Evolutionary conservation across 73 alveolate genomes (phyloP).

Genomic region (Paraurostyla sp.): DNA sequence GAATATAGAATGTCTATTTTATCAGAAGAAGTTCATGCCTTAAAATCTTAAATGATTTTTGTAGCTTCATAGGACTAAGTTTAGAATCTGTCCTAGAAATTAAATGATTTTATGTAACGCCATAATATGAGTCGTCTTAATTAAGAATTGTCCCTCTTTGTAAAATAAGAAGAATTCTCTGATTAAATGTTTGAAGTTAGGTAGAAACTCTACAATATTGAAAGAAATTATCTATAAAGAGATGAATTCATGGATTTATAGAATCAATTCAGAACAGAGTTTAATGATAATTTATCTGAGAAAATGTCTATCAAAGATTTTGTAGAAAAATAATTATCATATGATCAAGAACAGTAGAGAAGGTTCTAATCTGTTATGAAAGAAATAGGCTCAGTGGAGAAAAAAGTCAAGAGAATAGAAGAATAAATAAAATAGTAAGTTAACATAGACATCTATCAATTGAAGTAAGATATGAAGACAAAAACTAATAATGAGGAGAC

Average conservation of each 20-base stretch:
- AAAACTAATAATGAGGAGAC: conserved; percentile 30
- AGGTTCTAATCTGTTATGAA: background rate
- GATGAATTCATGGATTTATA: background rate
- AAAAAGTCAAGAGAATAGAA: background rate
- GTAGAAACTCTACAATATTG: too few species aligned
- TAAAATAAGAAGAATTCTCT: too few species aligned
- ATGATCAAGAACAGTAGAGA: background rate
- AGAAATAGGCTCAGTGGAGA: background rate
- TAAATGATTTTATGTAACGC: too few species aligned
- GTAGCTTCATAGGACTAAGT: conserved; percentile 12
- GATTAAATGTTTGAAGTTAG: too few species aligned
- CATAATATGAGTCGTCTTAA: too few species aligned
- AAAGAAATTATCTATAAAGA: background rate
- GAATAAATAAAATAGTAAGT: background rate
- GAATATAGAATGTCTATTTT: background rate
- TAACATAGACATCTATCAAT: background rate
- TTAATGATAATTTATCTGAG: background rate
- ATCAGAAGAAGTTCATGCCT: background rate
- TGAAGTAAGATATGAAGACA: background rate
- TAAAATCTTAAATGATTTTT: background rate
- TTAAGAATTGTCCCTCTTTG: too few species aligned
- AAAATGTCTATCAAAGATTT: background rate
- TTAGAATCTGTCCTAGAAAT: too few species aligned
- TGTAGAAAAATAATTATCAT: background rate
- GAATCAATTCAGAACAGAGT: conserved; percentile 1